Base-by-base conservation (phyloP, 495 filamentous ascomycete species). In the Talaromyces stipitatus region DNA sequence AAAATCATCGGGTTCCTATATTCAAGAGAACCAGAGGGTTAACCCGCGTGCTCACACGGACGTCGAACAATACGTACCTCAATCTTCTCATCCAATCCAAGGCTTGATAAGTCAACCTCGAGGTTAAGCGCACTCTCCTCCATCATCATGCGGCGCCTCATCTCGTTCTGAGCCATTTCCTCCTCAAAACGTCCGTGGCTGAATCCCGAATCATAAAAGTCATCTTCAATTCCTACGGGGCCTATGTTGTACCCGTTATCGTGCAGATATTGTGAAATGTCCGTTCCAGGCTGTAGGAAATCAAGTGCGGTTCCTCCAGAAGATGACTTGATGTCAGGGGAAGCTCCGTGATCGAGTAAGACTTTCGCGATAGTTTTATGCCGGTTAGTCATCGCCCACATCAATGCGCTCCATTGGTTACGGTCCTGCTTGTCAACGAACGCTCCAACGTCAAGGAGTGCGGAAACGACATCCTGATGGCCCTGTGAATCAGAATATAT, bases 341-440 rank as follows among this genome's bases (percentile, higher is more conserved):
- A 96, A 12, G 94, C 94, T 2, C 95, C 95, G 65, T 92, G 86
- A 64, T 97, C 92, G 28, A 99, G 78, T 20, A 99, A 72, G 14
- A 89, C 76, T 64, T 97, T 97, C 22, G 90, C 90, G 62, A 99
- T 97, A 27, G 84, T 85, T 69, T 97, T 97, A 68, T 99, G 94
- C 60, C 91, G 78, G 67, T 97, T 99, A 36, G 94, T 97, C 90
- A 97, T 97, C 28, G 94, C 94, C 94, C 94, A 99, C 94, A 97
- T 99, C 62, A 99, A 75, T 16, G 94, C 86, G 67, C 90, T 99
- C 94, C 94, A 99, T 60, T 92, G 85, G 66, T 97, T 95, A 50
- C 87, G 85, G 67, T 99, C 94, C 72, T 97, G 94, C 65, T 87
- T 84, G 69, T 99, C 90, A 26, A 97, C 89, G 59, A 90, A 82